Percentiles rank a stretch among this genome's conserved stretches.
These are phyloP conservation scores for Sergeia podlipaevii DNA, from an alignment of 208 protist genomes.

Conservation along the genomic window DNA sequence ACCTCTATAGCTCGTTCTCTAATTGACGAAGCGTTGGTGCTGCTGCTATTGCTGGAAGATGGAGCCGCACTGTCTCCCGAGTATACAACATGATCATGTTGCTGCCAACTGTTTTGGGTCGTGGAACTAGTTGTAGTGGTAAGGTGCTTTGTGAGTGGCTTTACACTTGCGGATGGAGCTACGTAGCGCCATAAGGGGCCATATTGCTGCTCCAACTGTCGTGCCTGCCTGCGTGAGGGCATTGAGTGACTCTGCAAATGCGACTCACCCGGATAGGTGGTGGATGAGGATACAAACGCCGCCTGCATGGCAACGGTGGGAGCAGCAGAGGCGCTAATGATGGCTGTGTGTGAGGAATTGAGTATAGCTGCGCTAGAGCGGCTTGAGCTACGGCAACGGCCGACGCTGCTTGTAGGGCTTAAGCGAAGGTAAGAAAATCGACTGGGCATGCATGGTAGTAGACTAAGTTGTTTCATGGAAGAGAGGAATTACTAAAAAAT, in stretches of 20 bases:
- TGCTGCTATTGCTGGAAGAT: not conserved
- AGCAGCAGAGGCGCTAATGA: not conserved
- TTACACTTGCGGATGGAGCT: not conserved
- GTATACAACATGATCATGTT: not conserved
- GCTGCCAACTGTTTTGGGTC: too few species aligned
- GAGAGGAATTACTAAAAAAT: too few species aligned
- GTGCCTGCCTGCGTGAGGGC: slow-evolving; percentile 26
- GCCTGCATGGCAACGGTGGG: not conserved
- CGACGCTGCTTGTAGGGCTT: too few species aligned
- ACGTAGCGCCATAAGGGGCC: slow-evolving; percentile 47
- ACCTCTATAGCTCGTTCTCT: not conserved
- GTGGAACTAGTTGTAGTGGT: too few species aligned
- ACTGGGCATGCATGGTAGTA: too few species aligned
- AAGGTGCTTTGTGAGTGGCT: not conserved
- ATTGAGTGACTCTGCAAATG: not conserved
- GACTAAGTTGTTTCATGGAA: too few species aligned
- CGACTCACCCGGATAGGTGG: not conserved
- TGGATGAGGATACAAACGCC: not conserved
- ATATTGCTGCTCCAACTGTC: slow-evolving; percentile 40
- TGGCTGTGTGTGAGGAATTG: not conserved
- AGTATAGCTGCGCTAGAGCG: too few species aligned
- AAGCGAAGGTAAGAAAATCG: too few species aligned
- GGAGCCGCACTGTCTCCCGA: not conserved
- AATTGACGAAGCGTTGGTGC: not conserved
- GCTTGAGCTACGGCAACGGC: too few species aligned